Evolutionary conservation across 2,329 filamentous ascomycete genomes (phyloP).

Genomic region (Paecilomyces niveus): DNA sequence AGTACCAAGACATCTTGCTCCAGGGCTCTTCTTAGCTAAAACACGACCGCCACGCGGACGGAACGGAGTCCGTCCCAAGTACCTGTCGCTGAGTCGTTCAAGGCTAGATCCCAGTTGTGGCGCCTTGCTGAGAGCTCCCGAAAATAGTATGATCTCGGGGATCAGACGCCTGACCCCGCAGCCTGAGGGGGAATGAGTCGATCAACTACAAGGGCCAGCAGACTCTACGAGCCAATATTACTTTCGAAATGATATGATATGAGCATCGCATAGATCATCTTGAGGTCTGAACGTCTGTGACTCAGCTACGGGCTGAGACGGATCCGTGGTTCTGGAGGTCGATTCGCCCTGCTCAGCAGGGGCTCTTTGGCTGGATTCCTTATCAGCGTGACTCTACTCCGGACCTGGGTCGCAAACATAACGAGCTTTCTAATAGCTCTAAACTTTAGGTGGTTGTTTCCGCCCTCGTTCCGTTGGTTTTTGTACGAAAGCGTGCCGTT

Average conservation of each 20-base stretch:
- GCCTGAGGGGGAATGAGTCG: background rate
- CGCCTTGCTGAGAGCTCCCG: background rate
- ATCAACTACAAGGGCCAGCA: background rate
- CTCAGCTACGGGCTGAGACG: background rate
- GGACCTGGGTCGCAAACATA: background rate
- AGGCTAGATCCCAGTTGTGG: background rate
- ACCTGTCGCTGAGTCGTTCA: background rate
- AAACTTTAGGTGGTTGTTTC: background rate
- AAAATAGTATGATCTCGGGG: background rate
- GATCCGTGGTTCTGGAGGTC: background rate
- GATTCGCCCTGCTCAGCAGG: background rate
- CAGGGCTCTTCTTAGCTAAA: background rate
- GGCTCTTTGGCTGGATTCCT: background rate
- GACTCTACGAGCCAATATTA: background rate
- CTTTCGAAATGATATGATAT: background rate
- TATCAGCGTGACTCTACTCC: background rate
- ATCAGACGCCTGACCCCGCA: background rate
- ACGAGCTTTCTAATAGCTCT: background rate
- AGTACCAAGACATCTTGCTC: background rate
- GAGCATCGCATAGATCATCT: background rate
- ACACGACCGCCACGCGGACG: background rate
- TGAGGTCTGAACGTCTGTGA: background rate
- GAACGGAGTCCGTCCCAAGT: background rate
- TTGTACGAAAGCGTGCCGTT: background rate
- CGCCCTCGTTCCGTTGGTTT: background rate